These are phyloP conservation scores for Ganoderma multipileum DNA, from an alignment of 1,284 basidiomycete genomes.

Conservation along the genomic window DNA sequence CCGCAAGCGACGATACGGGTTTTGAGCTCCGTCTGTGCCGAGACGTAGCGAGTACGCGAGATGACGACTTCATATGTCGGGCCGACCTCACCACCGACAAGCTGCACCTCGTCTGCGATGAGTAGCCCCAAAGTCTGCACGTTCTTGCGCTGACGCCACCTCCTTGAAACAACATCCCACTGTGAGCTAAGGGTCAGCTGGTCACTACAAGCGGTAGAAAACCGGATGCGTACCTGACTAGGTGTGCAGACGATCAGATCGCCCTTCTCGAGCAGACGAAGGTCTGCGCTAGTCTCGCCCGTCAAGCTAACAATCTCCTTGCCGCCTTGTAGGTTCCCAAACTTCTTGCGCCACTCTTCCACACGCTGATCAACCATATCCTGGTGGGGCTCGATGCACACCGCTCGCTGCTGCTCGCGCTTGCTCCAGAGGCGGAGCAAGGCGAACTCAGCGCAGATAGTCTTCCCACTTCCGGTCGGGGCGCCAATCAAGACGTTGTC, in stretches of 20 bases:
- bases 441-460: slow-evolving; percentile 96
- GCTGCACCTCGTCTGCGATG: slow-evolving; percentile 95
- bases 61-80: slow-evolving; percentile 97
- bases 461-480: slow-evolving; percentile 97
- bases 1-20: slow-evolving; percentile 94
- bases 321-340: slow-evolving; percentile 81
- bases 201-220: not conserved
- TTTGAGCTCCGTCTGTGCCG: slow-evolving; percentile 91
- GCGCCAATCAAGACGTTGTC: slow-evolving; percentile 97
- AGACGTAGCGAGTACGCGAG: slow-evolving; percentile 93
- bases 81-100: slow-evolving; percentile 92
- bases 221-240: slow-evolving; percentile 57
- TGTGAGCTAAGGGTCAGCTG: slow-evolving; percentile 44
- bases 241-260: slow-evolving; percentile 95
- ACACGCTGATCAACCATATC: slow-evolving; percentile 96
- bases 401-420: slow-evolving; percentile 82
- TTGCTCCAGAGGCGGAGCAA: slow-evolving; percentile 92
- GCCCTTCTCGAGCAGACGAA: slow-evolving; percentile 90
- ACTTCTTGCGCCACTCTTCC: slow-evolving; percentile 89
- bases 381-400: slow-evolving; percentile 96
- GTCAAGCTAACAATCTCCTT: slow-evolving; percentile 95
- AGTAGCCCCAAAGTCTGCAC: slow-evolving; percentile 93
- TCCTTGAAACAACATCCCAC: slow-evolving; percentile 97
- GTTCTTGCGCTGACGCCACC: slow-evolving; percentile 97
- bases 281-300: slow-evolving; percentile 93